Evolutionary conservation across 768 basidiomycete species (phyloP), one percentile per base, ranked within the genome.

Genomic region (Suillus clintonianus): DNA sequence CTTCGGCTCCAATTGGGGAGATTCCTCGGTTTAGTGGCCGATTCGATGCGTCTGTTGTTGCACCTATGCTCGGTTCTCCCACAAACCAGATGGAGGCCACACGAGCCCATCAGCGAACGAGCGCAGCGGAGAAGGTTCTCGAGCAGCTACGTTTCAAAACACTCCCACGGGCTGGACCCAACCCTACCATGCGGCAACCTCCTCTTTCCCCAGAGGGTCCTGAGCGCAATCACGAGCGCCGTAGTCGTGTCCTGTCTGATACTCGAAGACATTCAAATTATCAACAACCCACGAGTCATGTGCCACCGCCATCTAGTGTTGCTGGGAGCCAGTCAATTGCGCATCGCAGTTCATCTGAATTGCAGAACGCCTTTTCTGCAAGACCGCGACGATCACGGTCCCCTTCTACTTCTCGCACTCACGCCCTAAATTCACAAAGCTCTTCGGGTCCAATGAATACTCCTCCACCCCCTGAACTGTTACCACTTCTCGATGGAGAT

Each of bases 401-500:
- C 24, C 84, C 88, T n/a, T 87, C 89, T 7, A 78, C 80, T 5
- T 78, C 84, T n/a, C 77, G 76, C 67, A 68, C 71, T 53, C 66
- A 72, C 53, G 66, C 70, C 15, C 66, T 72, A 34, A 65, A 65
- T 55, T 64, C 72, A 24, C 65, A 76, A 63, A 70, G 72, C 53
- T 62, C 65, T 57, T 56, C 74, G 68, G 67, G 72, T 64, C 43
- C 68, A 22, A 36, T 63, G 14, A 67, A 65, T 50, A 53, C 63
- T 30, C 63, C 72, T 11, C 74, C 72, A 68, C 92, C 92, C 9
- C 78, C 80, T 5, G 85, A 86, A 14, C 68, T 95, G 30, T 69
- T 82, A 32, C 65, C 80, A 3, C 74, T 93, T 63, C 80, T 99
- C 14, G 90, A 99, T 70, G 97, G 97, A 10, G 91, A 89, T 62